A percentile compares a stretch with the other conserved stretches of the same genome.
Evolutionary conservation across 768 basidiomycete genomes (phyloP).

Genomic region (Mrakia blollopis): DNA sequence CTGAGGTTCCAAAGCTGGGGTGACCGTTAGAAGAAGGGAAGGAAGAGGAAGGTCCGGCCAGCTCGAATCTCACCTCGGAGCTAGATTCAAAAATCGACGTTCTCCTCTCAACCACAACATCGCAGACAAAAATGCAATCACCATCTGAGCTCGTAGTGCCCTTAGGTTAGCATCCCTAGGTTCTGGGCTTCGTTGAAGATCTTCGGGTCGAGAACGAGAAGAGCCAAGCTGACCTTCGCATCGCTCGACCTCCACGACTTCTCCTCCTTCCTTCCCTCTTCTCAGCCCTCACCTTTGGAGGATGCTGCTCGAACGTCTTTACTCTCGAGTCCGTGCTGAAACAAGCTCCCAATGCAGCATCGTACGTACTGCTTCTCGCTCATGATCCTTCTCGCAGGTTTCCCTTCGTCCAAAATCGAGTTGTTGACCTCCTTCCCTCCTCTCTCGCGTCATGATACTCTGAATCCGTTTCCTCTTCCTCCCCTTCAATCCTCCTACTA

Average conservation of each 20-base stretch:
- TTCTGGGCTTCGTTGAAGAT: background rate
- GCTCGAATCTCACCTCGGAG: background rate
- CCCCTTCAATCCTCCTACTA: conserved; percentile 47
- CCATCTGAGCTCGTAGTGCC: background rate
- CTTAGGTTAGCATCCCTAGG: background rate
- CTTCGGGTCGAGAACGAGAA: background rate
- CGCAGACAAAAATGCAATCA: background rate
- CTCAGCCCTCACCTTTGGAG: conserved; percentile 62
- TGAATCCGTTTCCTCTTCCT: background rate
- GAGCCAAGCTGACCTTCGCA: background rate
- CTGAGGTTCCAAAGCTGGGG: background rate
- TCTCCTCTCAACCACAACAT: background rate
- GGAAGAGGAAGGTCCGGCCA: background rate
- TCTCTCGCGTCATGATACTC: conserved; percentile 12
- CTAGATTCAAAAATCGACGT: background rate
- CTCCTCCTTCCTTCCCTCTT: background rate
- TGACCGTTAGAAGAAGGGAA: background rate
- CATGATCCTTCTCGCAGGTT: too few species aligned
- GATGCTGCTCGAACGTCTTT: conserved; percentile 61
- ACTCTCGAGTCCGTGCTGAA: conserved; percentile 57
- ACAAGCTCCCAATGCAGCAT: conserved; percentile 56
- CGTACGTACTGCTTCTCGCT: too few species aligned
- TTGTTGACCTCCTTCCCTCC: conserved; percentile 6
- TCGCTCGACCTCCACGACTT: background rate
- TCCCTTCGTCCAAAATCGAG: conserved; percentile 48